A percentile compares a stretch with the other conserved stretches of the same genome.
Conservation (phyloP, 345 rosid genomes). For the Lepidium sativum region DNA sequence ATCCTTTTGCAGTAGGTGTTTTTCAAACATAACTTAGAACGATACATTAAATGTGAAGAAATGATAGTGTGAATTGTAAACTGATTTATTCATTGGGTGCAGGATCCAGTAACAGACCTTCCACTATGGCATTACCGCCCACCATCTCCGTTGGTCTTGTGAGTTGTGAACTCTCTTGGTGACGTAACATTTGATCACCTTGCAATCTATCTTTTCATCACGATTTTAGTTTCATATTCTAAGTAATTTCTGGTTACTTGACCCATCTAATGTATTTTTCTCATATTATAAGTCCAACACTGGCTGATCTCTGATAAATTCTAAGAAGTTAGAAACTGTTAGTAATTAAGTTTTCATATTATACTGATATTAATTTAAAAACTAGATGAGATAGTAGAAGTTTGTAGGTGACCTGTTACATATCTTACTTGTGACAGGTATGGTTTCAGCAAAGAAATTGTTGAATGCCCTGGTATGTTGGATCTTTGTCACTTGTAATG, state of each 20-base stretch:
- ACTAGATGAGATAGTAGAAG: neutral
- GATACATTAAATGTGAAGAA: neutral
- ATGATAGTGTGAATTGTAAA: neutral
- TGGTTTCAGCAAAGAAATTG: conserved; percentile 87
- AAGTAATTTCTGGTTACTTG: neutral
- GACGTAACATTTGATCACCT: neutral
- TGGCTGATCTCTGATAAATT: neutral
- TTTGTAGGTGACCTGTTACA: neutral
- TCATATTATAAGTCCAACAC: neutral
- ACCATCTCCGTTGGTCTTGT: conserved; percentile 63
- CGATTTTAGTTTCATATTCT: neutral
- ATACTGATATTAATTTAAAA: neutral
- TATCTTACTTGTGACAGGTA: conserved; percentile 47
- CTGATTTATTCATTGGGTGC: conserved; percentile 21
- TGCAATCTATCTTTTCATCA: neutral
- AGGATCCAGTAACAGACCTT: conserved; percentile 89
- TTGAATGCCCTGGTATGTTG: conserved; percentile 73
- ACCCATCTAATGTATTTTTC: neutral
- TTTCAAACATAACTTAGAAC: neutral
- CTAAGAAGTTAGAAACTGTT: neutral
- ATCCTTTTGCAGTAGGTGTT: conserved; percentile 64
- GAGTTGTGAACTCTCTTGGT: conserved; percentile 31
- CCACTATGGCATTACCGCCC: conserved; percentile 62
- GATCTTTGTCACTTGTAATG: neutral
- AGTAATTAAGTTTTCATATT: neutral